Evolutionary conservation across 257 asterid species (phyloP).

Genomic region (Coffea eugenioides): DNA sequence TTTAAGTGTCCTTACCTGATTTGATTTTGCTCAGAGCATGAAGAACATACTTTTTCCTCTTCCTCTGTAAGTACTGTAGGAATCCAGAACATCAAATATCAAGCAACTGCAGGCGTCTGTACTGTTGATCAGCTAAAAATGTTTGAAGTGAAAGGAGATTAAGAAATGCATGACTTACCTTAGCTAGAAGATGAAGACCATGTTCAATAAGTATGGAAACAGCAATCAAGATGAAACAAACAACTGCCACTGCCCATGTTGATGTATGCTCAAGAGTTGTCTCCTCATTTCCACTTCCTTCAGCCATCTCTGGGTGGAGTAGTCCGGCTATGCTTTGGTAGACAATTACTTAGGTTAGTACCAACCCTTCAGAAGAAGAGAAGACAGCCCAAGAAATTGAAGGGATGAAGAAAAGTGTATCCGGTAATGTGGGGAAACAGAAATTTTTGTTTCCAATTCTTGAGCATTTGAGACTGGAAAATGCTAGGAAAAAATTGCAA

Average conservation of each 20-base stretch:
- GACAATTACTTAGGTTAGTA: too few relatives aligned
- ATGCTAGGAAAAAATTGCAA: neutral
- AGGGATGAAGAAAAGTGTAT: neutral
- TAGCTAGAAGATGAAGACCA: slow-evolving; percentile 57
- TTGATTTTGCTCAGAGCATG: slow-evolving; percentile 57
- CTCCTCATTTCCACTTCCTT: slow-evolving; percentile 20
- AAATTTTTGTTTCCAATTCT: neutral
- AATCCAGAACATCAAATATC: neutral
- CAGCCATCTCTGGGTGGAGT: slow-evolving; percentile 22
- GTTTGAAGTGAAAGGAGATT: neutral
- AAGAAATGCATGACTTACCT: slow-evolving; percentile 33
- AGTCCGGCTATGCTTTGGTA: too few relatives aligned
- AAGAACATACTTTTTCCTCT: slow-evolving; percentile 48
- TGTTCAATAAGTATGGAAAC: slow-evolving; percentile 61
- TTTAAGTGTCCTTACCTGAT: slow-evolving; percentile 41
- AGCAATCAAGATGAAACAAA: slow-evolving; percentile 51
- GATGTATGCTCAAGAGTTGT: slow-evolving; percentile 48
- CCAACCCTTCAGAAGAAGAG: too few relatives aligned
- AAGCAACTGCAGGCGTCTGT: too few relatives aligned
- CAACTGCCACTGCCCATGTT: slow-evolving; percentile 74
- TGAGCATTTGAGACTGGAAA: too few relatives aligned
- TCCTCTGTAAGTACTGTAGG: slow-evolving; percentile 52
- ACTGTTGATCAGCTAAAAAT: too few relatives aligned
- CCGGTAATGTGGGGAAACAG: neutral
- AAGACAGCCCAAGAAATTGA: neutral